A percentile compares a stretch with the other conserved stretches of the same genome.
phyloP scores from a whole-genome alignment of 768 basidiomycete genomes.

The Rhodotorula toruloides region DNA sequence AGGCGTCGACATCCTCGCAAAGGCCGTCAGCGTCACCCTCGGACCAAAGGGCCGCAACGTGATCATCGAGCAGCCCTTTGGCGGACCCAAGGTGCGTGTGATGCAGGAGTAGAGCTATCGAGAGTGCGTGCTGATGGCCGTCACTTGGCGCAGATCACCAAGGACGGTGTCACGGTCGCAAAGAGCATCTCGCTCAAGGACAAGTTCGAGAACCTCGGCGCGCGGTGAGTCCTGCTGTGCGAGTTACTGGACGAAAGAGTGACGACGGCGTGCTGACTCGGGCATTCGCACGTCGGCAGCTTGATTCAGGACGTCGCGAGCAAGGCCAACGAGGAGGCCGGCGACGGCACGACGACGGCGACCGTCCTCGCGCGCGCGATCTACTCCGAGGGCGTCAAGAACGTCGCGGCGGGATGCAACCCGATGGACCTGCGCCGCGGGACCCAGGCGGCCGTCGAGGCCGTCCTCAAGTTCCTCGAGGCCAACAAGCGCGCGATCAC shows the following conservation, averaged over 20 bases:
- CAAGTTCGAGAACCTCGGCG: conserved; percentile 98
- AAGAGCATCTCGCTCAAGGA: conserved; percentile 90
- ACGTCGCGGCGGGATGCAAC: conserved; percentile 97
- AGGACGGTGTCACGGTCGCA: conserved; percentile 97
- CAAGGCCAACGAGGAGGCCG: conserved; percentile 73
- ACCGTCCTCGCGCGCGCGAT: conserved; percentile 95
- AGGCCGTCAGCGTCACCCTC: conserved; percentile 91
- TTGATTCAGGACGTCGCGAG: conserved; percentile 39
- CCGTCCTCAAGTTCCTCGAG: conserved; percentile 84
- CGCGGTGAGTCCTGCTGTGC: conserved; percentile 59
- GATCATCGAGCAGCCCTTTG: conserved; percentile 72
- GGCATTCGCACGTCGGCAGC: conserved; percentile 1
- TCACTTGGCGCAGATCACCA: conserved; percentile 68
- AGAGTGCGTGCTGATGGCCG: not conserved
- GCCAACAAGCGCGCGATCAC: conserved; percentile 87
- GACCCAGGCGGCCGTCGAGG: conserved; percentile 91
- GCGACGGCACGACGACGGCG: conserved; percentile 96
- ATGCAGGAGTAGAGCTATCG: not conserved
- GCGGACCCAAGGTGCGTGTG: conserved; percentile 46
- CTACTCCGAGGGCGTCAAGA: conserved; percentile 98
- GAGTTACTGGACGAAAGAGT: not conserved
- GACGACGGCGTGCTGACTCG: too few species aligned
- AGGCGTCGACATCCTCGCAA: conserved; percentile 93
- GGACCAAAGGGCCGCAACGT: conserved; percentile 98
- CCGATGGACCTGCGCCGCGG: conserved; percentile 99